Evolutionary conservation across 78 protist genomes (phyloP), one percentile per base, ranked within the genome.

Genomic region (Dictyostelium purpureum): DNA sequence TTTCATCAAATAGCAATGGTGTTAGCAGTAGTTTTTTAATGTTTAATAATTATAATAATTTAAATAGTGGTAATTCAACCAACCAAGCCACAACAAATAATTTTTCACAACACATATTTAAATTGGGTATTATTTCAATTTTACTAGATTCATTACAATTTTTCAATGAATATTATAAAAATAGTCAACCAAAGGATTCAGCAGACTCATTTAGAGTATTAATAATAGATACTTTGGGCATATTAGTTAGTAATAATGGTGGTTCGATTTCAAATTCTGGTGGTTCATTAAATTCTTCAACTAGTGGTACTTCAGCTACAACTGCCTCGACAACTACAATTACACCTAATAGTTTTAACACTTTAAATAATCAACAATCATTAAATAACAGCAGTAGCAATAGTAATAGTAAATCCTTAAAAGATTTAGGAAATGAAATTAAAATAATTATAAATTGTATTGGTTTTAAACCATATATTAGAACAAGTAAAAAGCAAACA

Each of bases 141-240:
- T 38, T 81, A 12, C 6, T 81, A 6, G 89, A 81, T 81, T 81
- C 67, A 5, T 24, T 81, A 38, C 89, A 81, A 52, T 81, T 81
- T 40, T 81, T 67, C 52, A 81, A 67, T 38, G 89, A 81, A 49
- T 69, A 35, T 35, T 81, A 47, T 67, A n/a, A 24, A 38, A 19
- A 49, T 19, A 38, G 26, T 40, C 77, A 33, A n/a, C 89, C 89
- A 65, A 81, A 81, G 40, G 89, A 81, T 12, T 45, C 66, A 12
- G 69, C 75, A 37, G 52, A 47, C n/a, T n/a, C 77, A 37, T 81
- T 81, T 38, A n/a, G 78, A 51, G 66, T 63, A 31, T 51, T 81
- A 19, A 51, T 81, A 0, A 69, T 69, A 47, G 89, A 81, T 49
- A 81, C 89, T 16, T 74, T 81, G 21, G 89, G 89, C 21, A 52